Base-by-base conservation (phyloP, 495 filamentous ascomycete genomes). In the Hypomontagnella submonticulosa region DNA sequence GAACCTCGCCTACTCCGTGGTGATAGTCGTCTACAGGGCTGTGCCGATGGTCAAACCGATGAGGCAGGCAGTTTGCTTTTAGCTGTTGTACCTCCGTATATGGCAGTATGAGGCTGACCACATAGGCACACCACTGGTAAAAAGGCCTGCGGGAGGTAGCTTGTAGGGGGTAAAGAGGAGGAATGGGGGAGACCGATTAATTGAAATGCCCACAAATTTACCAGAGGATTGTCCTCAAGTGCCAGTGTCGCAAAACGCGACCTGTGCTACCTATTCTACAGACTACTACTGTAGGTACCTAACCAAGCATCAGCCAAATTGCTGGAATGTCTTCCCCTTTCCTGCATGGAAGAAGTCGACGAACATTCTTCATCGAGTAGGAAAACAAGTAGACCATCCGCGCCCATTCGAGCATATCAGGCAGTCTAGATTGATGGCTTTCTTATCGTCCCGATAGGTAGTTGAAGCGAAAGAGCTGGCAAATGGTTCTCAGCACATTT, bases 1-100 rank as follows among this genome's bases (percentile, higher is more conserved):
- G 27, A 68, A 57, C 15, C 36, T 68, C 65, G 65, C 59, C 58
- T 68, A 68, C 53, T 68, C 65, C 65, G 64, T 41, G 37, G 13
- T 43, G 32, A 42, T 54, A 4, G 49, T 55, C 49, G 54, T 54
- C 59, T 13, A 60, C 47, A 27, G 37, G 64, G 58, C 58, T 67
- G 36, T 59, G 57, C 13, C n/a, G 10, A 67, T 43, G 46, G 47
- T 32, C 53, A 44, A 59, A 40, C 54, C 48, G 42, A 59, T 38
- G 19, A 41, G 30, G 46, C 23, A 44, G 37, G 43, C 44, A 52
- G 38, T 33, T 49, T 49, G 34, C 37, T 54, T 43, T 36, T 51
- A 11, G 16, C 18, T n/a, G 43, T 43, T 40, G 32, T 48, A 37
- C 15, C 33, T 37, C 34, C 41, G 16, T 33, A 67, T 38, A 53